phyloP scores from a whole-genome alignment of 108 stramenopile species.

The Cyclotella sp. region DNA sequence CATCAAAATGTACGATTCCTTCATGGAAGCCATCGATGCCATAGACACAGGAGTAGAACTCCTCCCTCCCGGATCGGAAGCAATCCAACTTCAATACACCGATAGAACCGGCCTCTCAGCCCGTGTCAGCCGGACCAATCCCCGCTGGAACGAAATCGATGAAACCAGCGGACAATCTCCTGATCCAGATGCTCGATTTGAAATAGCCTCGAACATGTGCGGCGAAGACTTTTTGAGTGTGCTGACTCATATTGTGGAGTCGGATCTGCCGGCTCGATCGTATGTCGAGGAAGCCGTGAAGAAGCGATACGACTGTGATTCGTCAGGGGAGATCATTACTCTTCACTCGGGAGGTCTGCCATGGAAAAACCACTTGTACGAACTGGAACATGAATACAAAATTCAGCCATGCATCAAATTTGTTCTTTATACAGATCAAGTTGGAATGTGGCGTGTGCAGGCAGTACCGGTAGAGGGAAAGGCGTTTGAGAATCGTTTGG shows the following conservation, averaged over 20 bases:
- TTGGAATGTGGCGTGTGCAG: constrained; percentile 97
- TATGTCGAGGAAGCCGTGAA: constrained; percentile 85
- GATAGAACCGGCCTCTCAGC: constrained; percentile 86
- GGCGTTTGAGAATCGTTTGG: constrained; percentile 89
- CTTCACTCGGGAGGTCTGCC: constrained; percentile 88
- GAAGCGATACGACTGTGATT: constrained; percentile 67
- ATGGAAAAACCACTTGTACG: constrained; percentile 94
- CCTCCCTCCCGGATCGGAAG: constrained; percentile 40
- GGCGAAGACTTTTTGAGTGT: constrained; percentile 86
- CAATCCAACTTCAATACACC: constrained; percentile 66
- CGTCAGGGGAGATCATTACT: constrained; percentile 82
- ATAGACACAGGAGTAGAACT: constrained; percentile 98
- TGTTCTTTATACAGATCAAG: constrained; percentile 93
- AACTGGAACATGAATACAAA: constrained; percentile 79
- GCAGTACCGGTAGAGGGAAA: constrained; percentile 95
- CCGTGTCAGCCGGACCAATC: constrained; percentile 91
- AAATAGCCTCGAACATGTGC: constrained; percentile 84
- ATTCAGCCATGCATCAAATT: constrained; percentile 85
- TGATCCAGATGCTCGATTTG: constrained; percentile 87
- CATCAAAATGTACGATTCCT: constrained; percentile 82
- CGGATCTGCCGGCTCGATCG: constrained; percentile 91
- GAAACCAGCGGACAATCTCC: constrained; percentile 45
- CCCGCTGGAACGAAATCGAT: constrained; percentile 91
- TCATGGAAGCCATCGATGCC: constrained; percentile 98
- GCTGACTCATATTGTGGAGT: constrained; percentile 81